phyloP scores from a whole-genome alignment of 805 yeast species.

The Candida alai region DNA sequence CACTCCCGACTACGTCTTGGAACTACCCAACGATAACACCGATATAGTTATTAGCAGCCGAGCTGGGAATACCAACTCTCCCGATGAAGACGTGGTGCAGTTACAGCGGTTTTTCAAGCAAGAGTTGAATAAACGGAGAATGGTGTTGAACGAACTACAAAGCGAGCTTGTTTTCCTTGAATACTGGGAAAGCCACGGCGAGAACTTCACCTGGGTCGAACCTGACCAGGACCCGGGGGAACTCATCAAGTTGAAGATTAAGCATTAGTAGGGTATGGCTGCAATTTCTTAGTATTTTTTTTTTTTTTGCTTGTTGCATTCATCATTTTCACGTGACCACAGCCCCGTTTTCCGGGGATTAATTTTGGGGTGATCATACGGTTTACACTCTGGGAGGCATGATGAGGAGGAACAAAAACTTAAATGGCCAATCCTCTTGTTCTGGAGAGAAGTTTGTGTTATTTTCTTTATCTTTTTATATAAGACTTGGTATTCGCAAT shows the following conservation, averaged over 20 bases:
- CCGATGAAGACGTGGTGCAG: slow-evolving; percentile 8
- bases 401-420: no score
- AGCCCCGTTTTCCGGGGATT: no score
- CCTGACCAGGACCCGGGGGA: slow-evolving; percentile 47
- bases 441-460: no score
- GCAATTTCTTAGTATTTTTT: no score
- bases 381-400: no score
- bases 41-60: slow-evolving; percentile 1
- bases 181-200: slow-evolving; percentile 36
- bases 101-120: slow-evolving; percentile 18
- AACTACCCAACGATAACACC: slow-evolving; percentile 9
- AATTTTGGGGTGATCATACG: no score
- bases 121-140: slow-evolving; percentile 23
- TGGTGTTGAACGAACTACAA: slow-evolving; percentile 34
- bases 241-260: slow-evolving; percentile 16
- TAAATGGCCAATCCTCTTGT: no score
- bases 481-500: no score
- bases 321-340: no score
- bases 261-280: slow-evolving; percentile 2
- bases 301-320: no score
- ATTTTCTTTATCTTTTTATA: no score
- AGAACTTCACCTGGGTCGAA: slow-evolving; percentile 39
- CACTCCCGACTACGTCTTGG: slow-evolving; percentile 22
- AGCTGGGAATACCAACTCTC: background rate
- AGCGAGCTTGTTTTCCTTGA: slow-evolving; percentile 35